Conservation (phyloP, 495 filamentous ascomycete species). For the Pseudoneurospora amorphoporcata region DNA sequence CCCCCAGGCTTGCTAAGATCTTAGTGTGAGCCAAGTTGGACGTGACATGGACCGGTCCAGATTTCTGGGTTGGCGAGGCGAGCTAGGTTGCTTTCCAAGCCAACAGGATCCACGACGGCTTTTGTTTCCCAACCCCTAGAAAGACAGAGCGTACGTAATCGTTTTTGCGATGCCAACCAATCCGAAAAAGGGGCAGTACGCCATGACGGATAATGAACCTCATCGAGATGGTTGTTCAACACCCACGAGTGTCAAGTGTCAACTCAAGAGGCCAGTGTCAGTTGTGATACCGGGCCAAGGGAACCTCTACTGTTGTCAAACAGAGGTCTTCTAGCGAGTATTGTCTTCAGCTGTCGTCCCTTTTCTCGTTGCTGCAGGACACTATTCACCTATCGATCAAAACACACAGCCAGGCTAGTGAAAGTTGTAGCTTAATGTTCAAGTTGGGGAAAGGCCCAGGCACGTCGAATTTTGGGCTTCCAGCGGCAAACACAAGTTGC, state of each 20-base stretch:
- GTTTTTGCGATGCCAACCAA: neutral
- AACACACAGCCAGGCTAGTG: neutral
- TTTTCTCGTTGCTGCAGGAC: neutral
- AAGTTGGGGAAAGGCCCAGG: neutral
- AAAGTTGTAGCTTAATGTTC: neutral
- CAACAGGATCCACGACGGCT: neutral
- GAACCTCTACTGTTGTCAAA: neutral
- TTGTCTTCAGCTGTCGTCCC: neutral
- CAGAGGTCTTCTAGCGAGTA: neutral
- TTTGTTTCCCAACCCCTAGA: neutral
- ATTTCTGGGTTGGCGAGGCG: neutral
- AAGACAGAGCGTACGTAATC: neutral
- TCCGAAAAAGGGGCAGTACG: neutral
- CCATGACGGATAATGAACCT: neutral
- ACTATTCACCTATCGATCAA: neutral
- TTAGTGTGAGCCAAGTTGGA: neutral
- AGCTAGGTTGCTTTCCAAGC: neutral
- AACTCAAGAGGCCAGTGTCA: neutral
- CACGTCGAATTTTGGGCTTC: neutral
- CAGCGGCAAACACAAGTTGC: neutral
- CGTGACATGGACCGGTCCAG: neutral
- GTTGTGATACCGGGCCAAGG: neutral
- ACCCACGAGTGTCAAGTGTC: neutral
- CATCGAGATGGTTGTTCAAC: neutral
- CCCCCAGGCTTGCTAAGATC: neutral